A percentile compares a stretch with the other conserved stretches of the same genome.
These are phyloP conservation scores for Plasmodium ovale DNA, from an alignment of 169 alveolate species.

Conservation along the genomic window DNA sequence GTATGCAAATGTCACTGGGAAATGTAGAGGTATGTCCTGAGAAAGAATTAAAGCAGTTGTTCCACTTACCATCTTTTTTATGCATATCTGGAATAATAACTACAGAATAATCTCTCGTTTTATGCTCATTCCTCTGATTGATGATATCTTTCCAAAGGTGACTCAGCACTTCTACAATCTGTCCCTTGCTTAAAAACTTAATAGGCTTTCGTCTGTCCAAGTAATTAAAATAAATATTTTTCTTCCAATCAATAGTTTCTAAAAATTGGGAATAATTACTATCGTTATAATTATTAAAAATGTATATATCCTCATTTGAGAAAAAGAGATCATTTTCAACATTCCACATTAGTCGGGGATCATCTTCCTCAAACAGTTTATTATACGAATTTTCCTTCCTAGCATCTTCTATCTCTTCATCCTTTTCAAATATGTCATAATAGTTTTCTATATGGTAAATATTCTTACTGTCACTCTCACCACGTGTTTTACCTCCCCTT, in stretches of 20 bases:
- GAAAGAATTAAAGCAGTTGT: no score
- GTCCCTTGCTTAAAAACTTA: not conserved
- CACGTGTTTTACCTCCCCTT: not conserved
- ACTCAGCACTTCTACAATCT: not conserved
- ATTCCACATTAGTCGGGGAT: constrained; percentile 2
- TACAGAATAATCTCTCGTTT: not conserved
- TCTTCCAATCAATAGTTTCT: constrained; percentile 6
- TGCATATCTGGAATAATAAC: not conserved
- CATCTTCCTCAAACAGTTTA: constrained; percentile 1
- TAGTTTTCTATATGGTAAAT: constrained; percentile 15
- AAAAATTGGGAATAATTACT: constrained; percentile 11
- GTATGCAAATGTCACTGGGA: not conserved
- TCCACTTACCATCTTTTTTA: no score
- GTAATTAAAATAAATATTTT: constrained; percentile 6
- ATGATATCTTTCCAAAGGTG: not conserved
- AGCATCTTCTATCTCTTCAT: not conserved
- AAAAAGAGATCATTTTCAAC: not conserved
- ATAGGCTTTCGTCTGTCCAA: constrained; percentile 5
- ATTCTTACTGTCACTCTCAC: not conserved
- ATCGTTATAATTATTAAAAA: constrained; percentile 8
- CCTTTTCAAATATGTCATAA: constrained; percentile 13
- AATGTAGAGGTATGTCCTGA: not conserved
- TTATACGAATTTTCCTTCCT: constrained; percentile 4
- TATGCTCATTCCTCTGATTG: not conserved
- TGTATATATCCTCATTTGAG: constrained; percentile 7